phyloP scores from a whole-genome alignment of 176 grass and related monocot genomes.

The Zoysia pacifica region DNA sequence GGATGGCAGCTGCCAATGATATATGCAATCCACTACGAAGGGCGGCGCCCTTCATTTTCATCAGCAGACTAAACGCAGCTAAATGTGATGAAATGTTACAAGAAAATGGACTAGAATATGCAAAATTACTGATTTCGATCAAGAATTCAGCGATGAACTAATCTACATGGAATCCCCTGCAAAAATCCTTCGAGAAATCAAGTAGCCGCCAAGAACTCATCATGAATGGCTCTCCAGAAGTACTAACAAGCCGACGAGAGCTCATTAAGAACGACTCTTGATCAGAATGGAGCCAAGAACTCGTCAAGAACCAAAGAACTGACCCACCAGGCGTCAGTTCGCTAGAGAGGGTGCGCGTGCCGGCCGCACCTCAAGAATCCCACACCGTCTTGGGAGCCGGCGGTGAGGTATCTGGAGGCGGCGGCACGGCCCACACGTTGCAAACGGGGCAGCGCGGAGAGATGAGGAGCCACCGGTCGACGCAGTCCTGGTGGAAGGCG shows the following conservation, averaged over 20 bases:
- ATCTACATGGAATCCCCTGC: slow-evolving; percentile 8
- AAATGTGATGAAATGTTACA: slow-evolving; percentile 29
- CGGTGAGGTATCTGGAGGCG: slow-evolving; percentile 3
- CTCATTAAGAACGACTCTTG: not conserved
- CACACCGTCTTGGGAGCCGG: slow-evolving; percentile 27
- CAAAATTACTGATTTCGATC: slow-evolving; percentile 32
- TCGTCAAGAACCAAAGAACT: slow-evolving; percentile 49
- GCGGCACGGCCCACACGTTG: slow-evolving; percentile 36
- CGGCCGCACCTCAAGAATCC: slow-evolving; percentile 29
- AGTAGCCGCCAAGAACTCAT: slow-evolving; percentile 19
- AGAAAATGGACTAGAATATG: slow-evolving; percentile 14
- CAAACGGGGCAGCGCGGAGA: slow-evolving; percentile 56
- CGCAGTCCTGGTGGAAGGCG: slow-evolving; percentile 63
- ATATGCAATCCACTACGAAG: slow-evolving; percentile 6
- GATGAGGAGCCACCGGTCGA: slow-evolving; percentile 58
- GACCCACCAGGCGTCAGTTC: not conserved
- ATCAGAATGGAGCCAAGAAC: slow-evolving; percentile 36
- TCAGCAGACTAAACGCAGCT: not conserved
- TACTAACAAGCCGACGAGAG: slow-evolving; percentile 1
- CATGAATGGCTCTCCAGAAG: slow-evolving; percentile 30
- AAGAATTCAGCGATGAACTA: slow-evolving; percentile 1
- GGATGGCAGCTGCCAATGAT: not conserved
- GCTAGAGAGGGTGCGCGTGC: slow-evolving; percentile 1
- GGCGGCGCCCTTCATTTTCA: not conserved
- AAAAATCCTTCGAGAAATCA: slow-evolving; percentile 34